phyloP scores from a whole-genome alignment of 495 filamentous ascomycete species.

The Monascus purpureus region DNA sequence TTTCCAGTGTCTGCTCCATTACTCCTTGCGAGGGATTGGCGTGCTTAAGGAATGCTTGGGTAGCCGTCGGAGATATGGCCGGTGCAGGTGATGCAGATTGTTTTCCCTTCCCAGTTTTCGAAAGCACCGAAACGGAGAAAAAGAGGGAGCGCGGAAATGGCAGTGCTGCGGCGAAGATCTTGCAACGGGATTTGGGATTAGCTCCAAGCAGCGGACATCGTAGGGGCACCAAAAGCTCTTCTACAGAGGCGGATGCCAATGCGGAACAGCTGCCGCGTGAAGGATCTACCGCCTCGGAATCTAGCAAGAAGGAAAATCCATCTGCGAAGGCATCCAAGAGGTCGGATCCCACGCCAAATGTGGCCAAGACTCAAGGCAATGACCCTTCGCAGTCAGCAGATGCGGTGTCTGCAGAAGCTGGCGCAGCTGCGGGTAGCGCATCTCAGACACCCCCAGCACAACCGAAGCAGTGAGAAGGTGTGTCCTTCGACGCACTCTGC shows the following conservation, averaged over 20 bases:
- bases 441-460: constrained; percentile 16
- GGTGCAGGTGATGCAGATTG: constrained; percentile 6
- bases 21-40: constrained; percentile 86
- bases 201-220: constrained; percentile 40
- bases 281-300: constrained; percentile 14
- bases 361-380: constrained; percentile 6
- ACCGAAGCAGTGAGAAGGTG: constrained; percentile 18
- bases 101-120: neutral
- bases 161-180: constrained; percentile 64
- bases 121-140: constrained; percentile 26
- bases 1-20: constrained; percentile 60
- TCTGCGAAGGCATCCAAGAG: constrained; percentile 10
- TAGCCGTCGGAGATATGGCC: constrained; percentile 37
- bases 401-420: constrained; percentile 7
- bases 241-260: constrained; percentile 18
- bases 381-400: constrained; percentile 9
- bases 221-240: constrained; percentile 22
- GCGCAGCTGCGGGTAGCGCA: constrained; percentile 13
- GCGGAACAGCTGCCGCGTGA: constrained; percentile 11
- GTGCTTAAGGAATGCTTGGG: constrained; percentile 84
- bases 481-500: constrained; percentile 18
- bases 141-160: constrained; percentile 57
- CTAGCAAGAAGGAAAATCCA: constrained; percentile 15
- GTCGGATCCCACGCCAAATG: neutral
- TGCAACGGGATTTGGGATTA: constrained; percentile 86